Conservation (phyloP, 192 early-diverging fungal genomes). For the Podila minutissima region DNA sequence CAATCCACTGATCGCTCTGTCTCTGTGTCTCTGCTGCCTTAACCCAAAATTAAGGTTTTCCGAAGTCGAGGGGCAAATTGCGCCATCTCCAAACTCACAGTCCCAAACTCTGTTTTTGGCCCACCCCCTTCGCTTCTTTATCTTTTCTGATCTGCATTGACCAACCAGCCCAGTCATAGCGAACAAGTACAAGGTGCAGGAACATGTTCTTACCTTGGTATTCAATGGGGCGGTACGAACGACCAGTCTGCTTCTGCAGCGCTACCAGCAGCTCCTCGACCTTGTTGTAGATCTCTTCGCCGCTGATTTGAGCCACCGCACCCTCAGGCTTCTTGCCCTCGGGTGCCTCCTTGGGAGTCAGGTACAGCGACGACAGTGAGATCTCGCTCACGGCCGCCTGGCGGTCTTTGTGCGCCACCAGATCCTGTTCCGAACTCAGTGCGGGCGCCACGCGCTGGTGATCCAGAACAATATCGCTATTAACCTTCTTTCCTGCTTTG, state of each 20-base stretch:
- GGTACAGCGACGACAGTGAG: conserved; percentile 37
- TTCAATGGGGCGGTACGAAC: conserved; percentile 69
- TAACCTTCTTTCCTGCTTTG: background rate
- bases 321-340: background rate
- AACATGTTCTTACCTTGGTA: conserved; percentile 66
- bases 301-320: conserved; percentile 20
- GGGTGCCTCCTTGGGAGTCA: conserved; percentile 18
- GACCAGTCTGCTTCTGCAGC: conserved; percentile 60
- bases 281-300: conserved; percentile 60
- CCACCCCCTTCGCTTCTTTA: background rate
- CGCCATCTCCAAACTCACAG: no score
- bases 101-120: background rate
- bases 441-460: conserved; percentile 40
- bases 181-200: background rate
- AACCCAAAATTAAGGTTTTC: no score
- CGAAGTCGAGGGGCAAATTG: background rate
- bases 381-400: conserved; percentile 48
- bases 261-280: conserved; percentile 54
- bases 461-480: conserved; percentile 23
- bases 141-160: background rate
- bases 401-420: conserved; percentile 53
- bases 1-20: background rate
- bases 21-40: no score
- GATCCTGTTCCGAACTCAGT: conserved; percentile 50
- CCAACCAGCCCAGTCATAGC: conserved; percentile 4